Conservation (phyloP, 495 filamentous ascomycete species). For the Cenococcum geophilum region DNA sequence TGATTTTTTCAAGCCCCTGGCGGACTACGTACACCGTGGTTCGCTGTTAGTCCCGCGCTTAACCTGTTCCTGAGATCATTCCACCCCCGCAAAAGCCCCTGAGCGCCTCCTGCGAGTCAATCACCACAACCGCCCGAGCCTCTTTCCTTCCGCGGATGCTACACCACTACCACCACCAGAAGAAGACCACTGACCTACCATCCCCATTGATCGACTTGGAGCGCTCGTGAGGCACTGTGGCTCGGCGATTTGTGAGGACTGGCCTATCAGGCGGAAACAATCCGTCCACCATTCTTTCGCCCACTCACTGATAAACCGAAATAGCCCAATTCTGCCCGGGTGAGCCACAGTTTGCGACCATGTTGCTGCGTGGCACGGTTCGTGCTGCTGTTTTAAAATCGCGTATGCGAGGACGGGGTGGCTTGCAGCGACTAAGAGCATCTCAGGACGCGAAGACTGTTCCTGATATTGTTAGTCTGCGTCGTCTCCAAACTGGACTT, state of each 20-base stretch:
- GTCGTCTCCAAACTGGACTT: not conserved
- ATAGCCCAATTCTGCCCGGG: not conserved
- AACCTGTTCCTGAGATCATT: not conserved
- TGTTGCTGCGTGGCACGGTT: no score
- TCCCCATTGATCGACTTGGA: not conserved
- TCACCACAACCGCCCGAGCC: not conserved
- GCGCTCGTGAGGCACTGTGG: not conserved
- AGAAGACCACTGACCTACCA: not conserved
- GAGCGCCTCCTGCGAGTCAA: not conserved
- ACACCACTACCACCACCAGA: not conserved
- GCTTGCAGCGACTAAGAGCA: not conserved
- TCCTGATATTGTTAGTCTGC: not conserved
- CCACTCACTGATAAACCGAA: not conserved
- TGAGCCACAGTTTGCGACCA: no score
- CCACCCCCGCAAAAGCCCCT: not conserved
- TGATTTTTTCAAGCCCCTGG: not conserved
- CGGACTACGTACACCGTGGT: not conserved
- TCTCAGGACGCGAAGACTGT: not conserved
- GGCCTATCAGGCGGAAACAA: not conserved
- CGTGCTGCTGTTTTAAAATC: not conserved
- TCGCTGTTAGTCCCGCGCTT: not conserved
- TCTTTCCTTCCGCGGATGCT: no score
- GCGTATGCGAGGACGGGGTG: not conserved
- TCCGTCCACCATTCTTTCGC: not conserved
- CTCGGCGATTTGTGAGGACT: not conserved